Conservation (phyloP, 1,284 basidiomycete genomes). For the Ganoderma lingzhi region DNA sequence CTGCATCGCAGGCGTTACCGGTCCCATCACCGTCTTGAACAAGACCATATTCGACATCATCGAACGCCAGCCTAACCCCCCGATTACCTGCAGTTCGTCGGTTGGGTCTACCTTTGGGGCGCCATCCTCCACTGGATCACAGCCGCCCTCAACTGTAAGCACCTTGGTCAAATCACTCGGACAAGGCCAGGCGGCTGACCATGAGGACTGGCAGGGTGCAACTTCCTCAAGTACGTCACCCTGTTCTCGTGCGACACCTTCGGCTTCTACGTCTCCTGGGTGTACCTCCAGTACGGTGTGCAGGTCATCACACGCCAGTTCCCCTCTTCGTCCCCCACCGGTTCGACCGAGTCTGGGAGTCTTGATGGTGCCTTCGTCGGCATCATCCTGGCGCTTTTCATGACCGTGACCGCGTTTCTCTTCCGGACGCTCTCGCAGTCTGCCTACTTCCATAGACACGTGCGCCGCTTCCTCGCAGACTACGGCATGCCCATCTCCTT, state of each 20-base stretch:
- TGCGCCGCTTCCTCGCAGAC: slow-evolving; percentile 81
- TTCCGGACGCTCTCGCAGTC: slow-evolving; percentile 74
- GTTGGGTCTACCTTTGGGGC: slow-evolving; percentile 94
- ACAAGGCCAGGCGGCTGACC: slow-evolving; percentile 14
- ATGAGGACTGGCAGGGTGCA: slow-evolving; percentile 63
- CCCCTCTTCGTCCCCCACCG: slow-evolving; percentile 32
- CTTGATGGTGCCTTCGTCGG: slow-evolving; percentile 71
- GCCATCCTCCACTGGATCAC: slow-evolving; percentile 93
- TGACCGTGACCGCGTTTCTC: slow-evolving; percentile 77
- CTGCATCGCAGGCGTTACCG: slow-evolving; percentile 94
- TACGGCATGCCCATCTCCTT: slow-evolving; percentile 92
- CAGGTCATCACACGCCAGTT: slow-evolving; percentile 86
- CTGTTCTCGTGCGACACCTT: slow-evolving; percentile 95
- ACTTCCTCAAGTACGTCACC: slow-evolving; percentile 88
- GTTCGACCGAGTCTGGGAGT: slow-evolving; percentile 35
- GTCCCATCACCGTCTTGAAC: slow-evolving; percentile 92
- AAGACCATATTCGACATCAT: slow-evolving; percentile 90
- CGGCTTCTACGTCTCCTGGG: slow-evolving; percentile 90
- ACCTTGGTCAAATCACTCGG: slow-evolving; percentile 8
- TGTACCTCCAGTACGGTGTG: slow-evolving; percentile 91
- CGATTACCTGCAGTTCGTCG: slow-evolving; percentile 86
- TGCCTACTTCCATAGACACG: slow-evolving; percentile 74
- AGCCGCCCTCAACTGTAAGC: slow-evolving; percentile 82
- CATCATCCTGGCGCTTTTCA: slow-evolving; percentile 81
- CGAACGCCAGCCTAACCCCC: slow-evolving; percentile 64